Conservation (phyloP, 352 stramenopile species). For the Peronospora belbahrii region DNA sequence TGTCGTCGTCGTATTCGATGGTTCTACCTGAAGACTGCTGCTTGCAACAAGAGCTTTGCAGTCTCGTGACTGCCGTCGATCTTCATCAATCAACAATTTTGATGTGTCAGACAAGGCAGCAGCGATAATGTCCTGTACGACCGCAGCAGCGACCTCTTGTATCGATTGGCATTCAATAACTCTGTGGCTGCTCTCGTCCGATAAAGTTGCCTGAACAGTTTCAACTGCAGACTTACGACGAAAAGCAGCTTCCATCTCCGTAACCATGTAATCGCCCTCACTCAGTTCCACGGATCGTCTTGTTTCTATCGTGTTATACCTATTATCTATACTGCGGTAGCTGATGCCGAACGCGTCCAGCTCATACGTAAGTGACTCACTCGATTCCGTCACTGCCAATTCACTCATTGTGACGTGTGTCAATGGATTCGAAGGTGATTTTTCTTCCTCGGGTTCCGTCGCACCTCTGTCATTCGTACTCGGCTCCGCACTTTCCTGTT, state of each 20-base stretch:
- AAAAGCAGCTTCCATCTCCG: slow-evolving; percentile 21
- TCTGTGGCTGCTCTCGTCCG: neutral
- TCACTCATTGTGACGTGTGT: slow-evolving; percentile 8
- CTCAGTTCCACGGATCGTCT: slow-evolving; percentile 13
- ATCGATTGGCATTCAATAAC: slow-evolving; percentile 10
- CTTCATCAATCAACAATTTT: neutral
- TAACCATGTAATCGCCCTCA: slow-evolving; percentile 23
- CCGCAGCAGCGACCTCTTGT: slow-evolving; percentile 8
- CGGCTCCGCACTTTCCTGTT: slow-evolving; percentile 2
- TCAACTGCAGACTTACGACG: slow-evolving; percentile 6
- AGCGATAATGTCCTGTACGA: slow-evolving; percentile 19
- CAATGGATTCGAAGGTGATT: neutral
- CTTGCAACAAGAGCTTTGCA: slow-evolving; percentile 2
- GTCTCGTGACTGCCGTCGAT: slow-evolving; percentile 1
- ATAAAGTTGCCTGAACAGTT: neutral
- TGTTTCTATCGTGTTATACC: slow-evolving; percentile 6
- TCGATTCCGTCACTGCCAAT: slow-evolving; percentile 10
- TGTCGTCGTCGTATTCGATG: slow-evolving; percentile 11
- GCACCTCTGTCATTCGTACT: slow-evolving; percentile 4
- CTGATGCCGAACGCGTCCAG: slow-evolving; percentile 15
- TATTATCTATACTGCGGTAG: slow-evolving; percentile 8
- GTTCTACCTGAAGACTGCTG: slow-evolving; percentile 20
- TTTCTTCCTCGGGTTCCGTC: slow-evolving; percentile 16
- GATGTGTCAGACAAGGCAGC: slow-evolving; percentile 5
- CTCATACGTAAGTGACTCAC: slow-evolving; percentile 17